These are phyloP conservation scores for Fragaria ananassa DNA, from an alignment of 306 rosid genomes.

Conservation along the genomic window DNA sequence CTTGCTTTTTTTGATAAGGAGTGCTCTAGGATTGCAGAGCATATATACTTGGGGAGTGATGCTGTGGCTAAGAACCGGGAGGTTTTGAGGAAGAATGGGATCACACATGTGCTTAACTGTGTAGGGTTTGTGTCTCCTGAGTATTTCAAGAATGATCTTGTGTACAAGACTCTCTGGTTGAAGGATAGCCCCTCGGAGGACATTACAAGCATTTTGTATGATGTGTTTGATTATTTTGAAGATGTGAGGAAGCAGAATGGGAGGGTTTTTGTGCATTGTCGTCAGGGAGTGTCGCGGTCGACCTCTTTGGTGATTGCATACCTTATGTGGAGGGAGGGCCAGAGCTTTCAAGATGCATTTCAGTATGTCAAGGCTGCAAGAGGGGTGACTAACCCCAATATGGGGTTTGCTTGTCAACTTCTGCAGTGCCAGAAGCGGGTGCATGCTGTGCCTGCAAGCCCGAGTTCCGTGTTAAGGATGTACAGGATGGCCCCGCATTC, in stretches of 20 bases:
- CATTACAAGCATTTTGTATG: conserved; percentile 79
- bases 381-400: conserved; percentile 84
- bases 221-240: conserved; percentile 95
- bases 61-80: conserved; percentile 90
- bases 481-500: conserved; percentile 95
- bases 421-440: conserved; percentile 93
- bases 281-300: conserved; percentile 90
- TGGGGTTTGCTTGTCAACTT: conserved; percentile 92
- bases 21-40: conserved; percentile 84
- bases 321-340: conserved; percentile 93
- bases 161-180: conserved; percentile 90
- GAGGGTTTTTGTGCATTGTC: conserved; percentile 87
- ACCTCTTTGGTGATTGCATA: conserved; percentile 85
- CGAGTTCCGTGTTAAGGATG: conserved; percentile 73
- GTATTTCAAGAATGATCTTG: conserved; percentile 80
- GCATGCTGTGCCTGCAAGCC: conserved; percentile 80
- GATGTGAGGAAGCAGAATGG: conserved; percentile 80
- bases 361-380: conserved; percentile 87
- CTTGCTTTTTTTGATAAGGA: conserved; percentile 79
- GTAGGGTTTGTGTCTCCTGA: conserved; percentile 95
- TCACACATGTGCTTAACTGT: conserved; percentile 87
- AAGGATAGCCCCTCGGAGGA: conserved; percentile 86
- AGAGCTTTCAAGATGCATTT: conserved; percentile 85
- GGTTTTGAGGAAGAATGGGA: conserved; percentile 60
- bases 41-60: conserved; percentile 84